These are phyloP conservation scores for Opeltia flavorubescens DNA, from an alignment of 495 filamentous ascomycete species.

Conservation along the genomic window DNA sequence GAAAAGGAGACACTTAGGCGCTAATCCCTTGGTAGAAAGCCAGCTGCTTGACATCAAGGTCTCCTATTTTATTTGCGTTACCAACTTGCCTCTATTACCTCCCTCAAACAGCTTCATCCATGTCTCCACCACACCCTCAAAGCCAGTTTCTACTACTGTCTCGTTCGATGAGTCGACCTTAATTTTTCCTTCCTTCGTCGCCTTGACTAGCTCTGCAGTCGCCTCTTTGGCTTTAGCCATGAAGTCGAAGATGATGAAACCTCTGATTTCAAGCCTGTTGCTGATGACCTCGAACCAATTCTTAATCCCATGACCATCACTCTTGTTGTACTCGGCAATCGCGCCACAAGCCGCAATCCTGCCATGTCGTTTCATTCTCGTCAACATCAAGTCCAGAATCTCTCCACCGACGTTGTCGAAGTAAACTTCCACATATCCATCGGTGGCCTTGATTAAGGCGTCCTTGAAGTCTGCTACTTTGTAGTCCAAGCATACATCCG, in stretches of 20 bases:
- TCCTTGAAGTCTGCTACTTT: constrained; percentile 40
- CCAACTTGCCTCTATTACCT: constrained; percentile 38
- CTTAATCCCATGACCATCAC: constrained; percentile 26
- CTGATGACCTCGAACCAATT: constrained; percentile 39
- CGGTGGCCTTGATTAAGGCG: constrained; percentile 44
- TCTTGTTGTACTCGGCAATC: constrained; percentile 34
- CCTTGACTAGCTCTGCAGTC: constrained; percentile 23
- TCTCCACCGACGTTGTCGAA: constrained; percentile 62
- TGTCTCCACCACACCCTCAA: constrained; percentile 34
- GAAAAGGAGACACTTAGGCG: too few species aligned
- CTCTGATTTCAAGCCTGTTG: constrained; percentile 39
- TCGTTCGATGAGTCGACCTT: constrained; percentile 34
- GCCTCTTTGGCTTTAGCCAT: constrained; percentile 13
- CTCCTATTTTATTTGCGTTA: constrained; percentile 23
- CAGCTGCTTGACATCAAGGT: not conserved
- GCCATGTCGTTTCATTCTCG: constrained; percentile 35
- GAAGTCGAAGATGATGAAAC: constrained; percentile 50
- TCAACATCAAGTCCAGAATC: constrained; percentile 47
- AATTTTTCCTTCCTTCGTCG: constrained; percentile 38
- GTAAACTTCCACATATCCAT: constrained; percentile 50
- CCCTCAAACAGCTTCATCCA: constrained; percentile 40
- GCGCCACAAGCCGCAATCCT: constrained; percentile 51
- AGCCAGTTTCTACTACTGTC: constrained; percentile 39
- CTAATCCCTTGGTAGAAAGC: too few species aligned
- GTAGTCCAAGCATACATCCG: constrained; percentile 56